phyloP scores from a whole-genome alignment of 768 basidiomycete genomes.

The Melanogaster broomeanus region DNA sequence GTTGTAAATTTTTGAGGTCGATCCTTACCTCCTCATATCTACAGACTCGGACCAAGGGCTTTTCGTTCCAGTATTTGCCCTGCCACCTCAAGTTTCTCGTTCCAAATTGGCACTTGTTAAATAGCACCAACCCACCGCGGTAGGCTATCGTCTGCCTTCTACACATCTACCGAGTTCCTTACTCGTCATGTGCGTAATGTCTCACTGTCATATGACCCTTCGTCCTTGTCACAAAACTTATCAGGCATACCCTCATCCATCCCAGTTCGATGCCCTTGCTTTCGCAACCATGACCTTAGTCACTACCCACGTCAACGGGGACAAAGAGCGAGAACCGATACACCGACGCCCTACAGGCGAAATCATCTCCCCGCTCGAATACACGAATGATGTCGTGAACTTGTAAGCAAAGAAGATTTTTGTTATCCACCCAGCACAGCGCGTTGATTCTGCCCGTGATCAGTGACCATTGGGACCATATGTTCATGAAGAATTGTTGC shows the following conservation, averaged over 20 bases:
- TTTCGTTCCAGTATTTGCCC: not conserved
- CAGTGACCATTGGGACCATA: slow-evolving; percentile 74
- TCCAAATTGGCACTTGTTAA: slow-evolving; percentile 14
- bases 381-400: slow-evolving; percentile 48
- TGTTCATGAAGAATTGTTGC: slow-evolving; percentile 57
- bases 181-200: slow-evolving; percentile 19
- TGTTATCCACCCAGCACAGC: not conserved
- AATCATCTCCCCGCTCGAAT: slow-evolving; percentile 57
- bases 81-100: slow-evolving; percentile 8
- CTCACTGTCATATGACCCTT: slow-evolving; percentile 17
- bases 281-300: slow-evolving; percentile 21
- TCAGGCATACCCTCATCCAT: slow-evolving; percentile 12
- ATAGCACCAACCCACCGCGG: slow-evolving; percentile 9
- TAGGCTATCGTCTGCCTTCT: slow-evolving; percentile 8
- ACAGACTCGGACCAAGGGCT: not conserved
- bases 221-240: slow-evolving; percentile 5
- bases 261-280: slow-evolving; percentile 24
- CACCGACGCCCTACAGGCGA: slow-evolving; percentile 48
- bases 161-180: slow-evolving; percentile 11
- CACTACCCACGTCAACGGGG: slow-evolving; percentile 37
- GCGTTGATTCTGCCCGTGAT: slow-evolving; percentile 2
- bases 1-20: slow-evolving; percentile 20
- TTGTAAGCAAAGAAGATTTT: slow-evolving; percentile 44
- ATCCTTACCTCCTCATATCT: slow-evolving; percentile 19
- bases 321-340: slow-evolving; percentile 42